Base-by-base conservation (phyloP, 495 filamentous ascomycete species). In the Gamarada debralockiae region DNA sequence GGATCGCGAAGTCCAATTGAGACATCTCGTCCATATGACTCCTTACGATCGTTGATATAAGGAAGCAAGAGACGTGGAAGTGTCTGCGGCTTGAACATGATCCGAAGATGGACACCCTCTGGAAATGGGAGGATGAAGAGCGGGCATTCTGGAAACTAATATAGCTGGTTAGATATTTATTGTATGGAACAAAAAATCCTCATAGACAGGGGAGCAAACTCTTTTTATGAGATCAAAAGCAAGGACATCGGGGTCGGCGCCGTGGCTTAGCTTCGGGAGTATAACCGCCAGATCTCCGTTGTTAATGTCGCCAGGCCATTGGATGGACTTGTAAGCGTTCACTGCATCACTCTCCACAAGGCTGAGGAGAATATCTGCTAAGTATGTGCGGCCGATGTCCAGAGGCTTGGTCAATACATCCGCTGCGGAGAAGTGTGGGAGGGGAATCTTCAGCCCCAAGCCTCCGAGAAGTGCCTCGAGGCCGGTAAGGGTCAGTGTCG, bases 31-130 rank as follows among this genome's bases (percentile, higher is more conserved):
- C 77, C 77, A 57, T 72, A 79, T 15, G 50, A 33, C 0, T 42
- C 23, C 13, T 64, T 59, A 5, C 67, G 65, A 51, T 72, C 70
- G 29, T 69, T 54, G 31, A 78, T 72, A 49, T 64, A 66, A n/a
- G 72, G 70, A 5, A 80, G 42, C 5, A 77, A 55, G 13, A 78
- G 48, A 8, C 55, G 59, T 3, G 68, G 61, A 12, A 78, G 69
- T 3, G 69, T 62, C 14, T 56, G 58, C 6, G 70, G 66, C 13
- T 70, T 69, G 64, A 75, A 61, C 41, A 68, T 56, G 38, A 70
- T 57, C 22, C 63, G 65, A 37, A 72, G 52, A 33, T 68, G 60
- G 33, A 62, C 52, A 24, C 63, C 65, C 22, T 66, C 61, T 48
- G 43, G 29, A 23, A 58, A 59, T 9, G 69, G 69, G 14, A 62